Base-by-base conservation (phyloP, 2,329 filamentous ascomycete genomes). In the Cryphonectria nitschkei region DNA sequence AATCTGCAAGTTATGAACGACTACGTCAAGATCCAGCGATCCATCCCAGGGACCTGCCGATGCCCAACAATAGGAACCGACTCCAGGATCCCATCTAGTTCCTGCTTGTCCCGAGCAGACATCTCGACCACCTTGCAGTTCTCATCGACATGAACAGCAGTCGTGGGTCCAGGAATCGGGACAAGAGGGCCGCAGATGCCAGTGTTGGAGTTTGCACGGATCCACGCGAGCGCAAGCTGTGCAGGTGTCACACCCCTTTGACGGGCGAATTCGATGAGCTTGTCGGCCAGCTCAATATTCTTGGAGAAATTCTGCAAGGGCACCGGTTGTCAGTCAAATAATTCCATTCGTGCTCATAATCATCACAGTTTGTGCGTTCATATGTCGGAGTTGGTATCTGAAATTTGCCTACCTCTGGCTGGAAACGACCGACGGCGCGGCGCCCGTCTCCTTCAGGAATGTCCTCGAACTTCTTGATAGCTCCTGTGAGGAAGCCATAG, bases 401-500 rank as follows among this genome's bases (percentile, higher is more conserved):
- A 58, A 16, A 3, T 5, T 11, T 13, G 11, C 58, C 14, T 7
- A 83, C 83, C 61, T 84, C 85, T 2, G 82, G 81, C 70, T 85
- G 81, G 78, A 87, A 89, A 26, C 85, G 82, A 2, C 85, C 83
- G 66, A 84, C 71, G 6, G 69, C 65, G 16, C 76, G 78, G 22
- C 85, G 82, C 68, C 84, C 74, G 71, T 87, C 85, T 58, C 79
- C 82, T 60, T 83, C 79, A 0, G 82, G 83, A 56, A 88, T 79
- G 70, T 88, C 85, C 5, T 81, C 76, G 2, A 77, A 63, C 13
- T 78, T 83, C 70, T 80, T 84, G 75, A 87, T 81, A 63, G 84
- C 77, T 11, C 86, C 86, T 0, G 85, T 83, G 68, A 88, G 75
- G 73, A 88, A 86, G 0, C 89, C 89, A 9, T 85, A 81, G 32